These are phyloP conservation scores for Fragaria nilgerrensis DNA, from an alignment of 306 rosid genomes.

Conservation along the genomic window DNA sequence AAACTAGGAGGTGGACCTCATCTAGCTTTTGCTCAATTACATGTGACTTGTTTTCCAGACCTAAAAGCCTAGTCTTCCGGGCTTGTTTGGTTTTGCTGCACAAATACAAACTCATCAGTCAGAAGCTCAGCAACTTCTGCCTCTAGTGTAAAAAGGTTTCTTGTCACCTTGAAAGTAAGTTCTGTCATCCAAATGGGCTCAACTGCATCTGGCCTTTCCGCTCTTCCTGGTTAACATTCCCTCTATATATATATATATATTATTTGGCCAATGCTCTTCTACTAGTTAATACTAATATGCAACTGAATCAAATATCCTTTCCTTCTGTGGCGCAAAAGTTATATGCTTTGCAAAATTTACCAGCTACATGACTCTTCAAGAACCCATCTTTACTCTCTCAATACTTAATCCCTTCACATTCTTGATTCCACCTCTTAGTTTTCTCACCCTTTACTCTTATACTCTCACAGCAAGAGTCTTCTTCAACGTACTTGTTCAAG, in stretches of 20 bases:
- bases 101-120: background rate
- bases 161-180: conserved; percentile 11
- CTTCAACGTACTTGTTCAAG: background rate
- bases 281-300: background rate
- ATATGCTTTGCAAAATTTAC: conserved; percentile 14
- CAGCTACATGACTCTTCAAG: conserved; percentile 8
- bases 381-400: conserved; percentile 9
- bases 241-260: background rate
- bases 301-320: background rate
- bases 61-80: background rate
- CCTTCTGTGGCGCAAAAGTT: conserved; percentile 26
- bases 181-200: conserved; percentile 24
- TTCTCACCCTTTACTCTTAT: background rate
- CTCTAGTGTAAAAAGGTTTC: background rate
- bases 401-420: conserved; percentile 11
- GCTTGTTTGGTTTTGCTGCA: background rate
- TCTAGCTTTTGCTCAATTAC: background rate
- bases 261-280: background rate
- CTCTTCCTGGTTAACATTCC: background rate
- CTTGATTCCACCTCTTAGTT: conserved; percentile 6
- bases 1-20: conserved; percentile 43
- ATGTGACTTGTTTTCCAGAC: background rate
- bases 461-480: conserved; percentile 18
- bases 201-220: conserved; percentile 9
- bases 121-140: background rate